Conservation (phyloP, 2,329 filamentous ascomycete genomes). For the Talaromyces pinophilus region DNA sequence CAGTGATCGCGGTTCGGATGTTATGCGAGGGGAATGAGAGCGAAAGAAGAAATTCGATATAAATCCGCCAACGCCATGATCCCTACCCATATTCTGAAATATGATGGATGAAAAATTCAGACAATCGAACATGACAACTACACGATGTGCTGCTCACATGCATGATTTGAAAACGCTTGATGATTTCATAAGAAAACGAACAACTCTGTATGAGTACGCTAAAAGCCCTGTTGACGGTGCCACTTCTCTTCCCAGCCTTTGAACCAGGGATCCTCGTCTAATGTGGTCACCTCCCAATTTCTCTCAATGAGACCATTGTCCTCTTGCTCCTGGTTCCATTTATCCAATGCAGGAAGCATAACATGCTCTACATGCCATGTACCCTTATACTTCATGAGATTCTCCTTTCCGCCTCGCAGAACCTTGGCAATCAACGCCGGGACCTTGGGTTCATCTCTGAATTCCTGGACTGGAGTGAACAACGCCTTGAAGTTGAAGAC, state of each 20-base stretch:
- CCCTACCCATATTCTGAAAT: not conserved
- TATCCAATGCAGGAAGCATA: slow-evolving; percentile 63
- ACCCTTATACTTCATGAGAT: slow-evolving; percentile 76
- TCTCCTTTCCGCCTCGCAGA: slow-evolving; percentile 69
- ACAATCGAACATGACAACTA: not conserved
- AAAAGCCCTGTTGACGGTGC: slow-evolving; percentile 65
- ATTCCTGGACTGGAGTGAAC: slow-evolving; percentile 72
- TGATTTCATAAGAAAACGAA: slow-evolving; percentile 1
- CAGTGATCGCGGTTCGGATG: slow-evolving; percentile 18
- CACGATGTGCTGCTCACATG: not conserved
- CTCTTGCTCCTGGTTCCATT: slow-evolving; percentile 67
- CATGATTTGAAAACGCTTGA: not conserved
- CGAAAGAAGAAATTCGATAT: not conserved
- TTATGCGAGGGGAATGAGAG: slow-evolving; percentile 15
- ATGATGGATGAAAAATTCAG: not conserved
- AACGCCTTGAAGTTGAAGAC: slow-evolving; percentile 89
- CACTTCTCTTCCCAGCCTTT: slow-evolving; percentile 76
- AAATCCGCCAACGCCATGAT: not conserved
- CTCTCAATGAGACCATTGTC: slow-evolving; percentile 60
- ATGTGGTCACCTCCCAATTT: slow-evolving; percentile 67
- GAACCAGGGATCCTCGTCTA: slow-evolving; percentile 76
- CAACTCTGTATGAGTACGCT: slow-evolving; percentile 17
- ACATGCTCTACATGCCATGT: slow-evolving; percentile 78
- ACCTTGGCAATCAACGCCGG: slow-evolving; percentile 69
- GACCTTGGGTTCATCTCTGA: slow-evolving; percentile 71